A percentile compares a stretch with the other conserved stretches of the same genome.
Conservation (phyloP, 805 yeast species). For the Starmerella roubikii region DNA sequence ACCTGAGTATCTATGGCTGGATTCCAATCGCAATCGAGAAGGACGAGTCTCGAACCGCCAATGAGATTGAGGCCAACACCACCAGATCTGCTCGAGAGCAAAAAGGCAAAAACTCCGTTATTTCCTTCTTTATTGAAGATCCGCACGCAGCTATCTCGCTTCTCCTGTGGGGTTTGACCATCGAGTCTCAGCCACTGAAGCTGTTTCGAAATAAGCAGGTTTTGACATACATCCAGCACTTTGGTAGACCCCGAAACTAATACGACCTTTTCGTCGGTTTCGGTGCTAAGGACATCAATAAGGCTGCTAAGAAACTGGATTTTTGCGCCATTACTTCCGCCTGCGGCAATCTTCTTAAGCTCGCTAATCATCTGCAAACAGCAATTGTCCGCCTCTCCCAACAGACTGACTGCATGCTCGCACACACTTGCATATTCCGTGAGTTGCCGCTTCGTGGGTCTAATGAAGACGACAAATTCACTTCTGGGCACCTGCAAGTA, state of each 20-base stretch:
- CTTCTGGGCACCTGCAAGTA: slow-evolving; percentile 57
- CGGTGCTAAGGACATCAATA: slow-evolving; percentile 34
- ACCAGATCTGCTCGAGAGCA: slow-evolving; percentile 82
- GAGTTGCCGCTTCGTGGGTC: slow-evolving; percentile 39
- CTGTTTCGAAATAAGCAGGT: slow-evolving; percentile 36
- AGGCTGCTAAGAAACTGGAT: slow-evolving; percentile 45
- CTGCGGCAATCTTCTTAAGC: slow-evolving; percentile 12
- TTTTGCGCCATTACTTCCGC: slow-evolving; percentile 40
- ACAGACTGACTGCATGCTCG: neutral
- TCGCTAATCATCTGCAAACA: slow-evolving; percentile 45
- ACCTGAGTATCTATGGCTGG: slow-evolving; percentile 89
- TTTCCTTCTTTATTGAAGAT: slow-evolving; percentile 44
- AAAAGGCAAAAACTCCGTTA: slow-evolving; percentile 41
- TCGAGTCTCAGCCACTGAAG: slow-evolving; percentile 54
- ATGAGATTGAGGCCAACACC: slow-evolving; percentile 83
- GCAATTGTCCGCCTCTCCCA: slow-evolving; percentile 11
- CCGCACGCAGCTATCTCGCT: slow-evolving; percentile 52
- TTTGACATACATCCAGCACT: slow-evolving; percentile 65
- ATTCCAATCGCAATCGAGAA: slow-evolving; percentile 95
- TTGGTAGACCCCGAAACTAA: slow-evolving; percentile 79
- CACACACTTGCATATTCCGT: neutral
- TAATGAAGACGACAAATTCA: slow-evolving; percentile 63
- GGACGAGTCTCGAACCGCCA: slow-evolving; percentile 75
- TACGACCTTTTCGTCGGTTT: slow-evolving; percentile 59
- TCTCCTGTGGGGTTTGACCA: slow-evolving; percentile 63